phyloP scores from a whole-genome alignment of 208 protist genomes.

The Leishmania guyanensis region DNA sequence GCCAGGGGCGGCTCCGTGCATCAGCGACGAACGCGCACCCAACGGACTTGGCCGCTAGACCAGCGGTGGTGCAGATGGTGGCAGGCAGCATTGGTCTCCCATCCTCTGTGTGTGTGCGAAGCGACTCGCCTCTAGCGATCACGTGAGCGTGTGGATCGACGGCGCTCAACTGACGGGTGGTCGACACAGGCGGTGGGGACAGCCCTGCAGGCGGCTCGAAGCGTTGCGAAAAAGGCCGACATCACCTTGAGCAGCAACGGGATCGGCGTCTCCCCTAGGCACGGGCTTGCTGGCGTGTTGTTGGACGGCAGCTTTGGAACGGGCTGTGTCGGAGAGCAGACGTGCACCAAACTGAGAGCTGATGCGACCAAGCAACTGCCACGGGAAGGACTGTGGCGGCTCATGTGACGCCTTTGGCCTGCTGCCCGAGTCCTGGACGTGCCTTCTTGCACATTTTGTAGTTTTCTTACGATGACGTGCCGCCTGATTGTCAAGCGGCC shows the following conservation, averaged over 20 bases:
- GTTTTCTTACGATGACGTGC: background rate
- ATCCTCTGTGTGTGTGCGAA: background rate
- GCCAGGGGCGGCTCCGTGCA: background rate
- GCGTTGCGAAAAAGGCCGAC: background rate
- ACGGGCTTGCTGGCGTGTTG: background rate
- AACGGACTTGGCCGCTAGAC: slow-evolving; percentile 3
- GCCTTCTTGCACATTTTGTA: background rate
- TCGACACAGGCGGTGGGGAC: background rate
- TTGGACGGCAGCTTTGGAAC: background rate
- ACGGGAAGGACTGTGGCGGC: background rate
- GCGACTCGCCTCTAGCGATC: background rate
- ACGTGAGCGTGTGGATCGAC: background rate
- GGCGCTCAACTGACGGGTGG: background rate
- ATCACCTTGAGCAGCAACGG: background rate
- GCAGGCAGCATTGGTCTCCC: background rate
- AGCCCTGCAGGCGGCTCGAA: background rate
- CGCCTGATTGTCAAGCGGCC: background rate
- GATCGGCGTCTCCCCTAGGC: background rate
- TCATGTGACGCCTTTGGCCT: background rate
- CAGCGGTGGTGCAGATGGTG: slow-evolving; percentile 3
- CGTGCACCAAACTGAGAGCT: background rate
- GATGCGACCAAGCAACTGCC: background rate
- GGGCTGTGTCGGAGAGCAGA: background rate
- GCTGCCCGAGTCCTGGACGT: background rate
- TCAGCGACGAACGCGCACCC: slow-evolving; percentile 3